These are phyloP conservation scores for Marsdenia floribunda DNA, from an alignment of 257 asterid species.

Conservation along the genomic window DNA sequence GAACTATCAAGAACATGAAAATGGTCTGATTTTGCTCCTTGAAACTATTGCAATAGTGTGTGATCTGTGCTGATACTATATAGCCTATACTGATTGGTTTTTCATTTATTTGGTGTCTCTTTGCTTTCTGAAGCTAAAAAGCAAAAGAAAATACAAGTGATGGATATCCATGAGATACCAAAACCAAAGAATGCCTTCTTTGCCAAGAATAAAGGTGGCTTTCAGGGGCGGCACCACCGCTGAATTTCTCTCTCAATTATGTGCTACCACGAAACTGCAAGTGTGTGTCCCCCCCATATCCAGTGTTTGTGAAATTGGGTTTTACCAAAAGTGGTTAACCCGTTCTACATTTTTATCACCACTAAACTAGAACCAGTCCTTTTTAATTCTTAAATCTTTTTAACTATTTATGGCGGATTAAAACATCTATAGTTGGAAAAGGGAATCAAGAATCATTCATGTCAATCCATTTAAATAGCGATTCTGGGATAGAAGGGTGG, in stretches of 20 bases:
- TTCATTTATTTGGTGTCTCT: conserved; percentile 21
- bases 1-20: conserved; percentile 95
- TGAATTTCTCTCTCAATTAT: conserved; percentile 28
- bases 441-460: conserved; percentile 1
- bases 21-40: conserved; percentile 54
- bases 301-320: conserved; percentile 13
- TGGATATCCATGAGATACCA: conserved; percentile 96
- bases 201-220: conserved; percentile 78
- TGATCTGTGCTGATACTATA: background rate
- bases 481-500: background rate
- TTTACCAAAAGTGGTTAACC: conserved; percentile 13
- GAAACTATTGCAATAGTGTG: conserved; percentile 16
- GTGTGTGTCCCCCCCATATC: background rate
- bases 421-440: background rate
- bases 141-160: conserved; percentile 92
- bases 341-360: background rate
- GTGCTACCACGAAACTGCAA: background rate
- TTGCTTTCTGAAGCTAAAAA: conserved; percentile 72
- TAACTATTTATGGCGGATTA: conserved; percentile 1
- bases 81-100: conserved; percentile 20
- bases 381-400: background rate
- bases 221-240: conserved; percentile 84
- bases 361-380: conserved; percentile 3
- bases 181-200: conserved; percentile 79
- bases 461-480: background rate